Evolutionary conservation across 805 yeast species (phyloP).

Genomic region (Saccharomyces cerevisiae): DNA sequence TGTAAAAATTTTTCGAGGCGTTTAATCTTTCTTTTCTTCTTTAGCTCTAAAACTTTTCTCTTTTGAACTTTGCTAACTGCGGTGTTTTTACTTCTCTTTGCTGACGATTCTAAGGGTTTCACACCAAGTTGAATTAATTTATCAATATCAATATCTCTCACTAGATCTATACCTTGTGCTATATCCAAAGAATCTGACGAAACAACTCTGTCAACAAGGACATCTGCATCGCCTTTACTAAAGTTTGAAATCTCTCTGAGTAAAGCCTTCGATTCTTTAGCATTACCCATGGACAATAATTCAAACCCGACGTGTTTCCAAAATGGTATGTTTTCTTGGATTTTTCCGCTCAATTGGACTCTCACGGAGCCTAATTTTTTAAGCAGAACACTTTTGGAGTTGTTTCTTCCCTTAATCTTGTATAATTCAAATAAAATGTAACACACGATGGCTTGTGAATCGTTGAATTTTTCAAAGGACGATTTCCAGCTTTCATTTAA

Average conservation of each 20-base stretch:
- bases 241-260: constrained; percentile 8
- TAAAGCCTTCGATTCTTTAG: constrained; percentile 11
- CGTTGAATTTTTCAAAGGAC: neutral
- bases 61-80: constrained; percentile 13
- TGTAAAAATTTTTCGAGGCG: constrained; percentile 17
- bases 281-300: constrained; percentile 15
- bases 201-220: constrained; percentile 6
- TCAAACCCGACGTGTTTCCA: constrained; percentile 28
- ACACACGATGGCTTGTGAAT: constrained; percentile 4
- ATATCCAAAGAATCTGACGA: constrained; percentile 8
- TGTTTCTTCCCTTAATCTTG: constrained; percentile 14
- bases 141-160: constrained; percentile 18
- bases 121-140: constrained; percentile 15
- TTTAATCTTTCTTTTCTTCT: constrained; percentile 14
- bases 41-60: constrained; percentile 25
- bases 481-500: constrained; percentile 11
- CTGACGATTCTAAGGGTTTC: constrained; percentile 12
- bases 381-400: constrained; percentile 16
- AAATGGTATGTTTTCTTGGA: constrained; percentile 10
- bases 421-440: constrained; percentile 23
- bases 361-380: constrained; percentile 5
- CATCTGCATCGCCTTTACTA: constrained; percentile 5
- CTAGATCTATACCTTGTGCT: constrained; percentile 12
- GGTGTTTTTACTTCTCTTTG: constrained; percentile 8
- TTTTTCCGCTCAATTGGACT: neutral